These are phyloP conservation scores for Fonsecaea pugnacius DNA, from an alignment of 2,329 filamentous ascomycete genomes.

Conservation along the genomic window DNA sequence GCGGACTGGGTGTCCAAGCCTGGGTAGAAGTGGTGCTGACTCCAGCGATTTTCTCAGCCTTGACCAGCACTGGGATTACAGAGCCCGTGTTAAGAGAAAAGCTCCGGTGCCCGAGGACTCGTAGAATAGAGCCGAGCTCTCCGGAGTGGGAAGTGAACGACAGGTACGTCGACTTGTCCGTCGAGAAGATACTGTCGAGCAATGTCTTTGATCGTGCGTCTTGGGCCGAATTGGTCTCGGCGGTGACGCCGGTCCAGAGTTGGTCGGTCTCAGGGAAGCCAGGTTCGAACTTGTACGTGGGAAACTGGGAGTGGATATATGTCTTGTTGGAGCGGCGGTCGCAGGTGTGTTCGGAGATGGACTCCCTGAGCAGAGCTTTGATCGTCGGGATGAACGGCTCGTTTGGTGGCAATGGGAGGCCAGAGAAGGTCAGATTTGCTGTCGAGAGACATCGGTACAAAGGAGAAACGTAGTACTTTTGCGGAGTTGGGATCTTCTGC, in stretches of 20 bases:
- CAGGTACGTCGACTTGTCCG: constrained; percentile 54
- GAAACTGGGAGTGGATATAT: constrained; percentile 55
- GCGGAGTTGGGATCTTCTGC: constrained; percentile 57
- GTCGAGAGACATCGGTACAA: constrained; percentile 63
- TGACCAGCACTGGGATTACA: constrained; percentile 58
- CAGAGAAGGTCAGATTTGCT: constrained; percentile 58
- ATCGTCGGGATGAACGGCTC: constrained; percentile 58
- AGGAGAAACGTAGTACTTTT: constrained; percentile 63
- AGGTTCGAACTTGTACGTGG: constrained; percentile 56
- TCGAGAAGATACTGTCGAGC: constrained; percentile 59
- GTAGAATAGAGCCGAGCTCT: constrained; percentile 60
- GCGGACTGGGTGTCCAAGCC: constrained; percentile 31
- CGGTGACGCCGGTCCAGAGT: constrained; percentile 55
- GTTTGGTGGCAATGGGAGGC: constrained; percentile 51
- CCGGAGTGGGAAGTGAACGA: constrained; percentile 64
- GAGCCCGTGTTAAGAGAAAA: constrained; percentile 56
- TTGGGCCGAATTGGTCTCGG: constrained; percentile 56
- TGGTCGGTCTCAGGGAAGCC: constrained; percentile 60
- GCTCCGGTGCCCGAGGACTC: constrained; percentile 50
- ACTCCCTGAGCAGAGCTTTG: constrained; percentile 65
- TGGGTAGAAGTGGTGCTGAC: constrained; percentile 27
- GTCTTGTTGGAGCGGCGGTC: constrained; percentile 59
- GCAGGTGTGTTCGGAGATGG: constrained; percentile 65
- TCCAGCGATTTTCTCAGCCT: constrained; percentile 41
- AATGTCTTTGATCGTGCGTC: constrained; percentile 52